phyloP scores from a whole-genome alignment of 2,329 filamentous ascomycete species.

The Trichoderma citrinoviride region DNA sequence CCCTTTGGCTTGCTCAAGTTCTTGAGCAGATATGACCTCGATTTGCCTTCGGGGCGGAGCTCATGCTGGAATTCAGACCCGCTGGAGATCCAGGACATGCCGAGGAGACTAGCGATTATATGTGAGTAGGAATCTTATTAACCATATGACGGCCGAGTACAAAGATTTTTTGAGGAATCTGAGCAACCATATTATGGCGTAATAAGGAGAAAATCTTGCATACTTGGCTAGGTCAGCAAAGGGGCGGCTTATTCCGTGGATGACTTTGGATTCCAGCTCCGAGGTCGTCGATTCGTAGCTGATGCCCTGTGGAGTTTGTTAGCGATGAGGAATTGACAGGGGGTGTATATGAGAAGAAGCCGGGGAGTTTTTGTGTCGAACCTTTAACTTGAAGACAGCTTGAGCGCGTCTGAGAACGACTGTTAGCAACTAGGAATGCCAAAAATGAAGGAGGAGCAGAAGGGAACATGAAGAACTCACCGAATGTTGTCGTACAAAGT shows the following conservation, averaged over 20 bases:
- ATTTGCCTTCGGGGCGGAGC: constrained; percentile 12
- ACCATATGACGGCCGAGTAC: constrained; percentile 8
- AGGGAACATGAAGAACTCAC: not conserved
- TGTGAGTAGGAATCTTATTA: constrained; percentile 17
- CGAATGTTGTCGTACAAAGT: constrained; percentile 15
- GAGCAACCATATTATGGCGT: constrained; percentile 16
- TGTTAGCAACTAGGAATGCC: not conserved
- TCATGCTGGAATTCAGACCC: constrained; percentile 18
- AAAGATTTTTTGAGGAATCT: constrained; percentile 15
- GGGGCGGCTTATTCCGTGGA: constrained; percentile 10
- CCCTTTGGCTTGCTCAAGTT: constrained; percentile 19
- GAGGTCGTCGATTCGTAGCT: constrained; percentile 14
- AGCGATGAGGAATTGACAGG: not conserved
- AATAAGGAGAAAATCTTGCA: constrained; percentile 14
- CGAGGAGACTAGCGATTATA: constrained; percentile 16
- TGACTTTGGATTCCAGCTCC: constrained; percentile 20
- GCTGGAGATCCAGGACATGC: constrained; percentile 19
- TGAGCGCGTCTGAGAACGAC: not conserved
- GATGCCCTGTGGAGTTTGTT: constrained; percentile 4
- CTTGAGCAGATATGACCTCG: constrained; percentile 17
- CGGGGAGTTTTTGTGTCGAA: constrained; percentile 2
- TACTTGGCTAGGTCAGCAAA: constrained; percentile 19
- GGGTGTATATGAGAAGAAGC: too few species aligned
- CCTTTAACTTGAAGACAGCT: constrained; percentile 15
- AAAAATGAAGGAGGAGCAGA: too few species aligned